Evolutionary conservation across 345 rosid species (phyloP).

Genomic region (Syzygium oleosum): DNA sequence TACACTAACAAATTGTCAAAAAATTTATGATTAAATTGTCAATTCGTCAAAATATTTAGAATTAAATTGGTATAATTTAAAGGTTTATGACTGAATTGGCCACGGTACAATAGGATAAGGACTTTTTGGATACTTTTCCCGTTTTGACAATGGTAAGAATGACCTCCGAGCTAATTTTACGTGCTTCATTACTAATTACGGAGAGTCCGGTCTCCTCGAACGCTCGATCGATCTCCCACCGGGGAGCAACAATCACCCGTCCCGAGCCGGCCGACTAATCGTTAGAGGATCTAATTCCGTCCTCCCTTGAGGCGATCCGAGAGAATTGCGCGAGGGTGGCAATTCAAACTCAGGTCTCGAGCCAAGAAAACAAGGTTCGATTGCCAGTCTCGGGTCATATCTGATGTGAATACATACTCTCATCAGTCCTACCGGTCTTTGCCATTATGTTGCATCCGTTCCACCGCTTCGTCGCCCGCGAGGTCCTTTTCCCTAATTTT

Average conservation of each 20-base stretch:
- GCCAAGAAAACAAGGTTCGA: not conserved
- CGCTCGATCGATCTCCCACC: not conserved
- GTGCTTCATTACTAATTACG: not conserved
- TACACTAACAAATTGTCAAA: too few species aligned
- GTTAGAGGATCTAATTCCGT: not conserved
- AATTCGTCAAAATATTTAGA: too few species aligned
- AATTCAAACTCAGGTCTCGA: not conserved
- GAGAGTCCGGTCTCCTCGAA: not conserved
- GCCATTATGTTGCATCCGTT: not conserved
- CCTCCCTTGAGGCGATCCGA: not conserved
- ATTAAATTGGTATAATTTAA: too few species aligned
- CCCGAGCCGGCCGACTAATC: not conserved
- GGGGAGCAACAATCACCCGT: not conserved
- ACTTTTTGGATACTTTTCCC: too few species aligned
- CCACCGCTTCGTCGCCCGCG: not conserved
- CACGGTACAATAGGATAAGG: too few species aligned
- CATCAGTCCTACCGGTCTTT: not conserved
- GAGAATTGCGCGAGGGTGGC: not conserved
- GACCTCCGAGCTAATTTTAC: not conserved
- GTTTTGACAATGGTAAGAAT: not conserved
- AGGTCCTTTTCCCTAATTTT: not conserved
- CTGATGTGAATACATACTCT: not conserved
- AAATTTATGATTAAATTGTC: too few species aligned
- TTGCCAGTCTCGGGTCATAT: not conserved
- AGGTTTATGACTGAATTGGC: too few species aligned